A percentile compares a stretch with the other conserved stretches of the same genome.
Conservation (phyloP, 768 basidiomycete genomes). For the Pleurotus salmoneostramineus region DNA sequence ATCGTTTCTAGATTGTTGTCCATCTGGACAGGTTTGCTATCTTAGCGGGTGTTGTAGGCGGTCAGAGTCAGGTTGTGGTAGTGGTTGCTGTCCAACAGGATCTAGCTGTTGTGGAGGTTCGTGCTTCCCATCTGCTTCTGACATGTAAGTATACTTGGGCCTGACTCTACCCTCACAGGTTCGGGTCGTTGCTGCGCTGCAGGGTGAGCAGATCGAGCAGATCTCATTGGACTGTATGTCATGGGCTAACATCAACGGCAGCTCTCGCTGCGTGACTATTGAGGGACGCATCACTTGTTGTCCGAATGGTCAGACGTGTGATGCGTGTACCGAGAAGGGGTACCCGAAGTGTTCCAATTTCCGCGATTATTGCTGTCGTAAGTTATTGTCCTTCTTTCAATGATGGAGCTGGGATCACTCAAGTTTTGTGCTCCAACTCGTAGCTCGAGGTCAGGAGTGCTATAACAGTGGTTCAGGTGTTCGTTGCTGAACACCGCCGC, state of each 20-base stretch:
- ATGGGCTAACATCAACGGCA: background rate
- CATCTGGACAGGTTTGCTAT: slow-evolving; percentile 2
- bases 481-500: background rate
- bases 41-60: background rate
- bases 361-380: background rate
- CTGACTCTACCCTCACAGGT: background rate
- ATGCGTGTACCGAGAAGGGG: background rate
- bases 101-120: background rate
- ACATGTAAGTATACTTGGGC: background rate
- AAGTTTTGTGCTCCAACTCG: background rate
- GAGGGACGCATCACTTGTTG: background rate
- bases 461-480: background rate
- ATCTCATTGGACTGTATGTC: background rate
- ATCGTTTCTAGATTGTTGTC: background rate
- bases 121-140: background rate
- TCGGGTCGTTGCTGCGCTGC: background rate
- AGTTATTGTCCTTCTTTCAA: background rate
- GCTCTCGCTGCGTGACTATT: background rate
- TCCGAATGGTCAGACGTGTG: background rate
- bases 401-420: background rate
- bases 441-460: background rate
- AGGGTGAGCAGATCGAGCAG: background rate
- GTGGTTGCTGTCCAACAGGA: background rate
- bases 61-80: background rate
- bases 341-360: slow-evolving; percentile 1